These are phyloP conservation scores for Curvularia hawaiiensis DNA, from an alignment of 2,329 filamentous ascomycete species.

Conservation along the genomic window DNA sequence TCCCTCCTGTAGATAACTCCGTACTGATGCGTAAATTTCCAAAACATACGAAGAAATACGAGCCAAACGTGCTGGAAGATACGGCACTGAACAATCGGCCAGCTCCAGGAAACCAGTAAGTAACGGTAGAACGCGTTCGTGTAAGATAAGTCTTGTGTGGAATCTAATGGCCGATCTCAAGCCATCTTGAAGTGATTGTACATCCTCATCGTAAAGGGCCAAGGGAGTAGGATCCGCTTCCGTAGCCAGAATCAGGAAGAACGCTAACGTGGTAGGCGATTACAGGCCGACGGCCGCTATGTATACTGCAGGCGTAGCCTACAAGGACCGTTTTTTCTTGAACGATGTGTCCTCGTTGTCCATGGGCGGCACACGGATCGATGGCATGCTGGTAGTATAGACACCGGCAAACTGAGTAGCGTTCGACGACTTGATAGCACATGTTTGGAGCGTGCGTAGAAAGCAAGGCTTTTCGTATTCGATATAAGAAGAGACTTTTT, in stretches of 20 bases:
- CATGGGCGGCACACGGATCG: conserved; percentile 79
- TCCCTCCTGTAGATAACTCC: conserved; percentile 29
- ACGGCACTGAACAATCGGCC: conserved; percentile 29
- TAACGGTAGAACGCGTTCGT: not conserved
- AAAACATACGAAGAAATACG: conserved; percentile 15
- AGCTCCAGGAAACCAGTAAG: conserved; percentile 28
- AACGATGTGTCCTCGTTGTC: conserved; percentile 72
- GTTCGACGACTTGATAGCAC: conserved; percentile 87
- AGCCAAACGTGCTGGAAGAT: conserved; percentile 17
- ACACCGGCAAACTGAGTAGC: conserved; percentile 85
- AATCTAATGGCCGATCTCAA: not conserved
- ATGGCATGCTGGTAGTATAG: conserved; percentile 87
- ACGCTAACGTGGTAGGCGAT: conserved; percentile 24
- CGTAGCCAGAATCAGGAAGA: conserved; percentile 39
- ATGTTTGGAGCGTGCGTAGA: conserved; percentile 54
- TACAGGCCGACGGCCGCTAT: conserved; percentile 49
- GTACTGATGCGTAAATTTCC: conserved; percentile 27
- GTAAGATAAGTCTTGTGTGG: not conserved
- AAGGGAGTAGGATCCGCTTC: conserved; percentile 31
- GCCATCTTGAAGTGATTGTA: not conserved
- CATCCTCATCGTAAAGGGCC: conserved; percentile 18
- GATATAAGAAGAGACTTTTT: not conserved
- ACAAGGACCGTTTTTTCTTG: conserved; percentile 80
- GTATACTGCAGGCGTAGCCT: conserved; percentile 74
- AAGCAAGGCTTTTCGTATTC: not conserved